phyloP scores from a whole-genome alignment of 768 basidiomycete genomes.

The Tricholomella constricta region DNA sequence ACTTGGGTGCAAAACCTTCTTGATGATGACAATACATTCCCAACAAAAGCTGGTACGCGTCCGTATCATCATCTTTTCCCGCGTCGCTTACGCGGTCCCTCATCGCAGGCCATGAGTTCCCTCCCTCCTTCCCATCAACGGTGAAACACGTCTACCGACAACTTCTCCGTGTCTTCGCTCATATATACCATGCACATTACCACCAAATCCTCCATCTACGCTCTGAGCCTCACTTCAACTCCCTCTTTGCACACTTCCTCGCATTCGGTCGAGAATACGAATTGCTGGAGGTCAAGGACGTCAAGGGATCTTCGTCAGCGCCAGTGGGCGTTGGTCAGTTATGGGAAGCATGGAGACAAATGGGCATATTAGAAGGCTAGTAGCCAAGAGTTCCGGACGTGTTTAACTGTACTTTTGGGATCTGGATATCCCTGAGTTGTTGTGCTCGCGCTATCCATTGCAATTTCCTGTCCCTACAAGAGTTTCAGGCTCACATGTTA shows the following conservation, averaged over 20 bases:
- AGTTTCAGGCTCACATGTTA: too few relatives aligned
- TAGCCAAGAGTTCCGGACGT: background rate
- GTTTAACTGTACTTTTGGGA: background rate
- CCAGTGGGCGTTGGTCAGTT: constrained; percentile 76
- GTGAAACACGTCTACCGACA: constrained; percentile 96
- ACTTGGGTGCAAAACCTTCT: constrained; percentile 96
- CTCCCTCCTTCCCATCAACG: constrained; percentile 84
- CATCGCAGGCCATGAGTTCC: constrained; percentile 80
- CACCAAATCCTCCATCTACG: constrained; percentile 89
- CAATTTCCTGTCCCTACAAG: background rate
- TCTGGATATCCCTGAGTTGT: background rate
- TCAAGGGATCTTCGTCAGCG: constrained; percentile 66
- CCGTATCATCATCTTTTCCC: constrained; percentile 11
- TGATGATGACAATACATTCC: constrained; percentile 91
- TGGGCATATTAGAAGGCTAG: constrained; percentile 72
- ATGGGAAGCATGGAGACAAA: constrained; percentile 90
- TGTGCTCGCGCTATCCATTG: background rate
- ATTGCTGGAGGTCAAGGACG: constrained; percentile 86
- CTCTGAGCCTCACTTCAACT: constrained; percentile 94
- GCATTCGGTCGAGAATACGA: constrained; percentile 97
- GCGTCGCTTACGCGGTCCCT: background rate
- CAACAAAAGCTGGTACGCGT: constrained; percentile 87
- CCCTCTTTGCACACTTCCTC: constrained; percentile 96
- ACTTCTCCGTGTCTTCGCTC: constrained; percentile 95
- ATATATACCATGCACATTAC: constrained; percentile 97